Conservation (phyloP, 2,329 filamentous ascomycete genomes). For the Diaporthe batatas region DNA sequence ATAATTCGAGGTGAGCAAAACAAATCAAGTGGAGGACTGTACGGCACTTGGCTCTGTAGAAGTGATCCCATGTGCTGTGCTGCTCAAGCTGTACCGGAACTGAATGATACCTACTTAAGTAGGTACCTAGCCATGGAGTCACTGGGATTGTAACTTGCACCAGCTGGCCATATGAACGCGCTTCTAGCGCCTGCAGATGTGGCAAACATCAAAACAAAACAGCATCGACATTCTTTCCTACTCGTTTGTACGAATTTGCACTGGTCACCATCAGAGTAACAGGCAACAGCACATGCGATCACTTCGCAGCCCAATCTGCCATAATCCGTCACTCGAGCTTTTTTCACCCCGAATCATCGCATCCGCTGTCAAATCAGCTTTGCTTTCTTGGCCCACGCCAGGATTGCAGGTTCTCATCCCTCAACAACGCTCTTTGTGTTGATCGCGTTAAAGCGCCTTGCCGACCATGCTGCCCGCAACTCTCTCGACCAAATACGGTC, state of each 20-base stretch:
- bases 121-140: too few relatives aligned
- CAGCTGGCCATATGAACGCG: not conserved
- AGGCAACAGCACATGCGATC: not conserved
- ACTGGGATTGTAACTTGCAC: not conserved
- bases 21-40: not conserved
- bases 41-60: not conserved
- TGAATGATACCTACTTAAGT: too few relatives aligned
- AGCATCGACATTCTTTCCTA: not conserved
- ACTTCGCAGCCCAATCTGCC: not conserved
- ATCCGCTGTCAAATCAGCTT: not conserved
- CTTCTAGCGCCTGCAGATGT: too few relatives aligned
- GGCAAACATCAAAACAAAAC: not conserved
- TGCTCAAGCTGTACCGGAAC: not conserved
- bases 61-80: not conserved
- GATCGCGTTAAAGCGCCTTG: not conserved
- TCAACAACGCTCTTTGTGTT: not conserved
- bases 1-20: not conserved
- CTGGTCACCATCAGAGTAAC: not conserved
- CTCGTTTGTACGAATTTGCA: not conserved
- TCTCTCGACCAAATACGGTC: constrained; percentile 26
- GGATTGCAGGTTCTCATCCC: not conserved
- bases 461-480: not conserved
- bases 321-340: not conserved
- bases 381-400: not conserved
- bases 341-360: not conserved